These are phyloP conservation scores for Ophiorrhiza pumila DNA, from an alignment of 257 asterid species.

Conservation along the genomic window DNA sequence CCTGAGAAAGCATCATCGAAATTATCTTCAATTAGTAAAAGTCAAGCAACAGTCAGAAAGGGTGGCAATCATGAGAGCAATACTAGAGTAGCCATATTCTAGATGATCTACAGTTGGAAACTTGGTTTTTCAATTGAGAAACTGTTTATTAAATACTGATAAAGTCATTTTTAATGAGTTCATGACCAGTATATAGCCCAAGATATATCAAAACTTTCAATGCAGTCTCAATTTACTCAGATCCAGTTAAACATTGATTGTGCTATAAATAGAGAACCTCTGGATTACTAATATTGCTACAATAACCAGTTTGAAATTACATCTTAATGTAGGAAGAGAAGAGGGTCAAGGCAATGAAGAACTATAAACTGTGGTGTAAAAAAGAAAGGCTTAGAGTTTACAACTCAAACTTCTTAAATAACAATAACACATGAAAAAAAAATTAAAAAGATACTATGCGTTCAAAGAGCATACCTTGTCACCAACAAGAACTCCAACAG, in stretches of 20 bases:
- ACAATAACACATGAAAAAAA: constrained; percentile 1
- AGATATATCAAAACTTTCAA: neutral
- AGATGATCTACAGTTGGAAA: neutral
- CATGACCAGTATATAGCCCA: neutral
- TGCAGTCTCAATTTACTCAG: neutral
- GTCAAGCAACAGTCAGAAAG: neutral
- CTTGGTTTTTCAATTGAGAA: neutral
- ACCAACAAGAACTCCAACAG: constrained; percentile 65
- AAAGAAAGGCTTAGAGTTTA: neutral
- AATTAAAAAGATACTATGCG: constrained; percentile 11
- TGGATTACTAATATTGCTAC: neutral
- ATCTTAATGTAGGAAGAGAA: neutral
- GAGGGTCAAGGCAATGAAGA: neutral
- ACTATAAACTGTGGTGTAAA: neutral
- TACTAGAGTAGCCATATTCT: neutral
- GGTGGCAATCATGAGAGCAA: neutral
- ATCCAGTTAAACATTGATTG: neutral
- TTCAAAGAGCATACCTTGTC: constrained; percentile 53
- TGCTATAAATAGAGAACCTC: neutral
- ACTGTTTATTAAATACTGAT: neutral
- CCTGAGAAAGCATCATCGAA: neutral
- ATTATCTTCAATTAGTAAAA: constrained; percentile 1
- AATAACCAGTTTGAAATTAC: neutral
- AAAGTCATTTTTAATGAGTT: neutral
- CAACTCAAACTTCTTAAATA: neutral